phyloP scores from a whole-genome alignment of 129 eudicot species.

The Dittrichia graveolens region DNA sequence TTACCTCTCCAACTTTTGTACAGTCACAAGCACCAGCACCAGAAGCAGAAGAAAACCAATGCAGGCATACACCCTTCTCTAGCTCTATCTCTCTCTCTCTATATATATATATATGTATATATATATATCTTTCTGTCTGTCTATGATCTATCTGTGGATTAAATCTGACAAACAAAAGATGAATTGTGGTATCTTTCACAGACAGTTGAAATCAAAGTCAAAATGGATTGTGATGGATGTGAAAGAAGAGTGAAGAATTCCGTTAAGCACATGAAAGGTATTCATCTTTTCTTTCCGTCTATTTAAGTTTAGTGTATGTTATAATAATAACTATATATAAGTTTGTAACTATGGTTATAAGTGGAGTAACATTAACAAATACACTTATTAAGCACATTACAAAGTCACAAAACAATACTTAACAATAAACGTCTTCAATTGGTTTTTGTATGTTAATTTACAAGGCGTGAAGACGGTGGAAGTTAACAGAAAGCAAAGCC shows the following conservation, averaged over 20 bases:
- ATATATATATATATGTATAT: no score
- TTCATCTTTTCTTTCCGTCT: no score
- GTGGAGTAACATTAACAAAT: no score
- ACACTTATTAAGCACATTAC: no score
- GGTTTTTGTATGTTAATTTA: not conserved
- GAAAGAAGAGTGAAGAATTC: conserved; percentile 92
- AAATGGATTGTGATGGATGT: conserved; percentile 98
- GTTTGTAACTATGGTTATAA: no score
- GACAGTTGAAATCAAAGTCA: conserved; percentile 97
- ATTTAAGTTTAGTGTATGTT: no score
- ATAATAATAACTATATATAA: no score
- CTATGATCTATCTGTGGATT: not conserved
- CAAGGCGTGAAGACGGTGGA: conserved; percentile 75
- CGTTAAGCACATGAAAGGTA: conserved; percentile 81
- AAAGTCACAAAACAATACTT: no score
- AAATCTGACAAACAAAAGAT: conserved; percentile 22
- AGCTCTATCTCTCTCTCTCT: not conserved
- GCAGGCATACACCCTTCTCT: conserved; percentile 60
- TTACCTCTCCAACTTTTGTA: conserved; percentile 81
- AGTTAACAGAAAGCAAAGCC: conserved; percentile 65
- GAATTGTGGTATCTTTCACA: conserved; percentile 26
- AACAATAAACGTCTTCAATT: not conserved
- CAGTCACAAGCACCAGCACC: conserved; percentile 68
- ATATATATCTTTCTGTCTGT: not conserved
- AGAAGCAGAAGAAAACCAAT: conserved; percentile 69